phyloP scores from a whole-genome alignment of 2,329 filamentous ascomycete genomes.

The Diaporthe humulicola region DNA sequence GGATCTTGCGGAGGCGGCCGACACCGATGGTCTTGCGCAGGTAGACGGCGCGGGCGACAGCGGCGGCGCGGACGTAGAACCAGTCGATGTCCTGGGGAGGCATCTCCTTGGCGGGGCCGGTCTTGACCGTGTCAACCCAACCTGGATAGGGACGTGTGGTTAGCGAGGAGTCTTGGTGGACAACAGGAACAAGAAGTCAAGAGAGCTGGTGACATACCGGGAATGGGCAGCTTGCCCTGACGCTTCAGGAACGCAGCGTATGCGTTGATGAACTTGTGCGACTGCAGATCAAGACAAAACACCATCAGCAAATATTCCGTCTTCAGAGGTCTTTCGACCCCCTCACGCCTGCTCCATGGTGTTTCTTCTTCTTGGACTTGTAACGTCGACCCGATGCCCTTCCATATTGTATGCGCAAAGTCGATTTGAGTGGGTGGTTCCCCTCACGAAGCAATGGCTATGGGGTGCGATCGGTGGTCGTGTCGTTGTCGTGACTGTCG shows the following conservation, averaged over 20 bases:
- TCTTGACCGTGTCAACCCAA: conserved; percentile 99
- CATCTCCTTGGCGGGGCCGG: conserved; percentile 94
- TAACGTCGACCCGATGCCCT: conserved; percentile 45
- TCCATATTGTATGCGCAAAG: conserved; percentile 36
- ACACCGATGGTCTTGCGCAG: conserved; percentile 99
- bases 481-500: background rate
- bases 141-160: conserved; percentile 62
- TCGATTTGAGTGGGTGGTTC: conserved; percentile 13
- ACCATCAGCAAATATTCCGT: conserved; percentile 77
- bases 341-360: conserved; percentile 76
- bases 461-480: conserved; percentile 33
- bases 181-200: background rate
- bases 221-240: conserved; percentile 92
- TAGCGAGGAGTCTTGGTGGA: background rate
- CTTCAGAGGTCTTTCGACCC: conserved; percentile 80
- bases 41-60: conserved; percentile 98
- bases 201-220: conserved; percentile 74
- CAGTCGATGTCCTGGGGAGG: conserved; percentile 98
- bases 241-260: conserved; percentile 94
- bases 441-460: conserved; percentile 30
- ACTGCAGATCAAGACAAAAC: conserved; percentile 64
- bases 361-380: conserved; percentile 43
- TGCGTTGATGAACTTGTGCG: conserved; percentile 89
- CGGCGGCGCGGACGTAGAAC: conserved; percentile 92
- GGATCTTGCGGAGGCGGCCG: conserved; percentile 95